Evolutionary conservation across 805 yeast genomes (phyloP).

Genomic region (Saturnispora bothae): DNA sequence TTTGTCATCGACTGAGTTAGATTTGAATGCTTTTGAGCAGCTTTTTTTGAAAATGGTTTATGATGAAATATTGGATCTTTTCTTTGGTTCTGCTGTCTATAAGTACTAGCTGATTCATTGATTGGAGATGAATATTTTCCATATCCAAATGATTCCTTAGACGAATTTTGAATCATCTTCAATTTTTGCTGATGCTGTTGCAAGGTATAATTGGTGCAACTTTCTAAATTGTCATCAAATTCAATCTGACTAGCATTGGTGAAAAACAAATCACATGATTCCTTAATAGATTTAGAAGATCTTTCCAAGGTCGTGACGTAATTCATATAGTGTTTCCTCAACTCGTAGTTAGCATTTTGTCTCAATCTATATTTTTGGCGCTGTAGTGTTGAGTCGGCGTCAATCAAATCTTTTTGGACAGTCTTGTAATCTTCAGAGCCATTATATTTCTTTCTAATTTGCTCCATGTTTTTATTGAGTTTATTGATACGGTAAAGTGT

Average conservation of each 20-base stretch:
- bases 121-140: background rate
- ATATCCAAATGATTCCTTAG: constrained; percentile 1
- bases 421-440: constrained; percentile 7
- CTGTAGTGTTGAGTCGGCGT: constrained; percentile 6
- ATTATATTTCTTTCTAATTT: constrained; percentile 5
- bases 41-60: no score
- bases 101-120: constrained; percentile 1
- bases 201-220: constrained; percentile 2
- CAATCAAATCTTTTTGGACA: constrained; percentile 7
- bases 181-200: constrained; percentile 9
- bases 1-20: no score
- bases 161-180: constrained; percentile 5
- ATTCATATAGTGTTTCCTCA: constrained; percentile 5
- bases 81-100: constrained; percentile 1
- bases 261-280: constrained; percentile 7
- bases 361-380: constrained; percentile 7
- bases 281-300: background rate
- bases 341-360: constrained; percentile 7
- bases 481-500: constrained; percentile 7
- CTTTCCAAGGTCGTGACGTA: constrained; percentile 5
- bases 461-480: constrained; percentile 3
- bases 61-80: no score
- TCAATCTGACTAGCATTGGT: constrained; percentile 9
- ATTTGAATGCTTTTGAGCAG: no score
- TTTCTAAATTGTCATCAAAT: constrained; percentile 7